A percentile compares a stretch with the other conserved stretches of the same genome.
Conservation (phyloP, 2,329 filamentous ascomycete species). For the Escovopsis sp. region DNA sequence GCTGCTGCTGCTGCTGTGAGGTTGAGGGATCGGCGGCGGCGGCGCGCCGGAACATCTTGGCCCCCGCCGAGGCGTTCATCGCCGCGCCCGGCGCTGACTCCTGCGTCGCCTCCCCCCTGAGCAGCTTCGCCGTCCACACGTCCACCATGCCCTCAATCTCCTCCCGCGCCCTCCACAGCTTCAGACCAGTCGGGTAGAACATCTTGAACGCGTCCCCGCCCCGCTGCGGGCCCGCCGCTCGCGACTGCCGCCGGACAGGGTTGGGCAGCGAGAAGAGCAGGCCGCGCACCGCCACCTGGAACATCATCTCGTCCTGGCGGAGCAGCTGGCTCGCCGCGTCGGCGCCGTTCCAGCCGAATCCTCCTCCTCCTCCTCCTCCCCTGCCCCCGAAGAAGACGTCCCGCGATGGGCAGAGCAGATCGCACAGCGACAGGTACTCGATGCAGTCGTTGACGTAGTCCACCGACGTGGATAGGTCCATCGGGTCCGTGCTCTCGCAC, state of each 20-base stretch:
- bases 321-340: conserved; percentile 57
- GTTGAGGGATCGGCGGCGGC: conserved; percentile 17
- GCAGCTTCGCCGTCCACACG: conserved; percentile 47
- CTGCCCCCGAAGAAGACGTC: conserved; percentile 51
- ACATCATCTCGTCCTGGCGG: conserved; percentile 86
- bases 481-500: conserved; percentile 44
- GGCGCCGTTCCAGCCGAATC: conserved; percentile 16
- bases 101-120: conserved; percentile 32
- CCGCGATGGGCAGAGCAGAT: conserved; percentile 65
- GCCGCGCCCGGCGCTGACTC: too few species aligned
- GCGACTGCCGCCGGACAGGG: conserved; percentile 61
- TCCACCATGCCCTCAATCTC: conserved; percentile 65
- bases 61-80: conserved; percentile 22
- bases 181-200: conserved; percentile 79
- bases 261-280: conserved; percentile 71
- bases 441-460: conserved; percentile 77
- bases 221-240: conserved; percentile 21
- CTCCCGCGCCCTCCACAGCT: conserved; percentile 70
- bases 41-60: conserved; percentile 33
- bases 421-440: conserved; percentile 72
- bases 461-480: conserved; percentile 45
- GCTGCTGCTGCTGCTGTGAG: conserved; percentile 19
- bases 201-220: conserved; percentile 62
- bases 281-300: conserved; percentile 79
- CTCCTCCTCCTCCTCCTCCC: conserved; percentile 10